Percentiles rank a stretch among this genome's conserved stretches.
These are phyloP conservation scores for Xylariaceae sp. DNA, from an alignment of 2,329 filamentous ascomycete genomes.

Conservation along the genomic window DNA sequence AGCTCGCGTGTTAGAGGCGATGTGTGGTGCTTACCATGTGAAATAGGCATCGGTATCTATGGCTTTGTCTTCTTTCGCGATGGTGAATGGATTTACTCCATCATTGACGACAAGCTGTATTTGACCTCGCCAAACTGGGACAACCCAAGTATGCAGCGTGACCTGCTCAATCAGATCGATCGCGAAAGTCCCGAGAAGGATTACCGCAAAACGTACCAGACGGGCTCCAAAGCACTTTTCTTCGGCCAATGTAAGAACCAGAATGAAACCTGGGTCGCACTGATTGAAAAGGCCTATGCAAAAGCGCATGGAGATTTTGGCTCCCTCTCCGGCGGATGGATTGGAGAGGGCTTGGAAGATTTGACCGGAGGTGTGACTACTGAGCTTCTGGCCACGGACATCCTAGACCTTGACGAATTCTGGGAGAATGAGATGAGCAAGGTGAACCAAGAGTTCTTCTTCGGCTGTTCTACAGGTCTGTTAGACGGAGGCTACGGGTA, in stretches of 20 bases:
- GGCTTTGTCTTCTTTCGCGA: conserved; percentile 87
- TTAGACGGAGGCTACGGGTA: conserved; percentile 60
- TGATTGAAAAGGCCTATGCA: conserved; percentile 79
- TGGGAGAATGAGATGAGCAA: conserved; percentile 78
- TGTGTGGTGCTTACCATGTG: conserved; percentile 27
- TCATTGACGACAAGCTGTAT: conserved; percentile 88
- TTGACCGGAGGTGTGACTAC: conserved; percentile 67
- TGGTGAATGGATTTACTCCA: conserved; percentile 87
- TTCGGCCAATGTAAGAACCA: conserved; percentile 72
- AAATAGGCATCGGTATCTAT: conserved; percentile 71
- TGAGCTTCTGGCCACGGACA: conserved; percentile 64
- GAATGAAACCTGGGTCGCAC: conserved; percentile 78
- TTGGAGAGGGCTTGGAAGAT: conserved; percentile 58
- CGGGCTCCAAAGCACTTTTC: conserved; percentile 71
- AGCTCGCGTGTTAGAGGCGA: neutral
- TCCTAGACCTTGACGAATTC: conserved; percentile 74
- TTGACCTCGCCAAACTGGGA: conserved; percentile 80
- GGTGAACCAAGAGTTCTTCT: conserved; percentile 76
- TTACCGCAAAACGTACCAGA: conserved; percentile 68
- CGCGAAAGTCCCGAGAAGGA: conserved; percentile 67
- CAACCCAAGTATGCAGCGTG: conserved; percentile 69
- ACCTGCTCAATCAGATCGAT: conserved; percentile 71
- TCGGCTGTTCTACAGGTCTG: conserved; percentile 64
- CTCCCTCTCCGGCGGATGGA: conserved; percentile 67
- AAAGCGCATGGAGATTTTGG: conserved; percentile 79